Evolutionary conservation across 441 rosid species (phyloP), one percentile per base, ranked within the genome.

Genomic region (Adansonia gregorii): DNA sequence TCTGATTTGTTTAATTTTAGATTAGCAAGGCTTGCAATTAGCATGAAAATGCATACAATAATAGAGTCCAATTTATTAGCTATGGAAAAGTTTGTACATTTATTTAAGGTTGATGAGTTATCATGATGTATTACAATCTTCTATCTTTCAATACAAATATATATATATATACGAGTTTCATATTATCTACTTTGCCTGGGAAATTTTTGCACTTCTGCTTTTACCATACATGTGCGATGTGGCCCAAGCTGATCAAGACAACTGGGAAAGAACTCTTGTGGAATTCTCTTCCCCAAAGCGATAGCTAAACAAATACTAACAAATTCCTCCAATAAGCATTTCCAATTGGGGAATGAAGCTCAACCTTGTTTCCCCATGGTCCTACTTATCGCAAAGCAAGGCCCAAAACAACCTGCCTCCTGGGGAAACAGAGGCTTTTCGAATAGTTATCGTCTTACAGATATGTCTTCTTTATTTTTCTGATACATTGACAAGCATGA

Each of bases 311-410:
- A 56, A 8, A 19, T 58, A 8, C 12, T 20, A 22, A 71, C 48
- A 54, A 71, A 15, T 8, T 52, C 48, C 17, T n/a, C 2, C 15
- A 24, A 10, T 31, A 71, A 31, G 58, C 46, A 20, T 69, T 49
- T 49, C 5, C 15, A 70, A 31, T 31, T 27, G 74, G 46, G 52
- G 61, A 70, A 27, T 31, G 14, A 51, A 24, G 63, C n/a, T 27
- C 63, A 31, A 8, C 48, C 63, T n/a, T 31, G 75, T 54, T 35
- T 71, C 46, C 24, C 27, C 15, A 9, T 17, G 75, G 75, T 17
- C 75, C 64, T 72, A 72, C 75, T 72, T 72, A 72, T 71, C 75
- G 35, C 63, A 71, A 31, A 6, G 10, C 31, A 54, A 54, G 27
- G 75, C 31, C 31, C n/a, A 54, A 35, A 54, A 10, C 24, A 54